A percentile compares a stretch with the other conserved stretches of the same genome.
These are phyloP conservation scores for Volvox africanus DNA, from an alignment of 139 green algal species.

Conservation along the genomic window DNA sequence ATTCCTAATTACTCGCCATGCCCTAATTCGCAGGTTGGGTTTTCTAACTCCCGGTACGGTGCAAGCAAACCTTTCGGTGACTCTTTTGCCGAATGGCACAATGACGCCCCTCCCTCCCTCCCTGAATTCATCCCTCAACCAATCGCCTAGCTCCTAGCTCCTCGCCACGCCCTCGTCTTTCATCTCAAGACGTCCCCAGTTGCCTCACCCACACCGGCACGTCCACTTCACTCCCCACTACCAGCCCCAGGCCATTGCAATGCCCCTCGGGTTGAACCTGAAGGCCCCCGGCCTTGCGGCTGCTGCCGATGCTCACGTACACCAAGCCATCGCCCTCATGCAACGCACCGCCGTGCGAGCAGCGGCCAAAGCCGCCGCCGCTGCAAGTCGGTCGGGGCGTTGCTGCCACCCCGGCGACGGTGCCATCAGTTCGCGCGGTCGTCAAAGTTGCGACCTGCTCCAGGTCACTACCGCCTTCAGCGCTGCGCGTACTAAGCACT, in stretches of 20 bases:
- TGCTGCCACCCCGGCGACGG: not conserved
- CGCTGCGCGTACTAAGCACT: not conserved
- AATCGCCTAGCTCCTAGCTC: too few relatives aligned
- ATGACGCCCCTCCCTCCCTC: too few relatives aligned
- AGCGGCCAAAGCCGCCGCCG: not conserved
- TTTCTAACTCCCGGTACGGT: too few relatives aligned
- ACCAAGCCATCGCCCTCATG: constrained; percentile 35
- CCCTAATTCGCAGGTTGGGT: too few relatives aligned
- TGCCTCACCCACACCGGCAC: not conserved
- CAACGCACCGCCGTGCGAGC: not conserved
- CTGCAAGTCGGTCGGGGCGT: not conserved
- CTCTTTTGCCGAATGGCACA: too few relatives aligned
- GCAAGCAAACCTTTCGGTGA: too few relatives aligned
- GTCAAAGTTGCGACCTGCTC: too few relatives aligned
- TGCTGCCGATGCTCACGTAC: constrained; percentile 34
- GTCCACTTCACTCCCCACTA: not conserved
- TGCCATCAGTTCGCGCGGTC: too few relatives aligned
- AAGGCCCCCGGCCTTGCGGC: not conserved
- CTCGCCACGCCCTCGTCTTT: too few relatives aligned
- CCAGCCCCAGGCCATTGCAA: not conserved
- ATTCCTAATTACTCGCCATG: too few relatives aligned
- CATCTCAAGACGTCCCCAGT: not conserved
- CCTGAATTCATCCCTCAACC: too few relatives aligned
- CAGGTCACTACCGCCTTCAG: not conserved
- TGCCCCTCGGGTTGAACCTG: not conserved